phyloP scores from a whole-genome alignment of 1,284 basidiomycete genomes.

The Cutaneotrichosporon arboriforme region DNA sequence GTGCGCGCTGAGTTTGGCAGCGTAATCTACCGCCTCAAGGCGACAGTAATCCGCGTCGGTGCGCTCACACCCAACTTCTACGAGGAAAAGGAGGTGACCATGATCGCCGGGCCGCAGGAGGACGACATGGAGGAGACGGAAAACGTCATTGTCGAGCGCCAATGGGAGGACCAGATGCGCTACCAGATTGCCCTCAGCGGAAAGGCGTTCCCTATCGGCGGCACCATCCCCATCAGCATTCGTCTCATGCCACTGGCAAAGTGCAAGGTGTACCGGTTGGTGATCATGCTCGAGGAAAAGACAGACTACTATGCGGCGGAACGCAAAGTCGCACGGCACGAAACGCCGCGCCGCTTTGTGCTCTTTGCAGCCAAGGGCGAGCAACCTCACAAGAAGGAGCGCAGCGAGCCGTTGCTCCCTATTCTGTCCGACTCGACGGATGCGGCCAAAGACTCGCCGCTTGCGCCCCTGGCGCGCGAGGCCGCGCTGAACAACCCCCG shows the following conservation, averaged over 20 bases:
- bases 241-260: conserved; percentile 80
- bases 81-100: conserved; percentile 65
- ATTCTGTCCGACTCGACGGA: conserved; percentile 51
- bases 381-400: conserved; percentile 43
- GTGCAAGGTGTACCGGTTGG: conserved; percentile 72
- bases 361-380: conserved; percentile 63
- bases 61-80: conserved; percentile 70
- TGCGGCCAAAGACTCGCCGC: conserved; percentile 48
- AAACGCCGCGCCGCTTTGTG: conserved; percentile 61
- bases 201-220: conserved; percentile 75
- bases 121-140: conserved; percentile 74
- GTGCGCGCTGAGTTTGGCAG: conserved; percentile 73
- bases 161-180: conserved; percentile 88
- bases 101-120: conserved; percentile 71
- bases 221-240: conserved; percentile 72
- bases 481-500: conserved; percentile 41
- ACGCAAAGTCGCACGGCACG: conserved; percentile 67
- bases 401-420: conserved; percentile 52
- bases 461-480: conserved; percentile 44
- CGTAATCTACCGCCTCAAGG: conserved; percentile 74
- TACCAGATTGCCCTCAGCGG: conserved; percentile 70
- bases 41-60: conserved; percentile 75
- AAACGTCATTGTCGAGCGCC: conserved; percentile 76
- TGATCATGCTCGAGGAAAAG: conserved; percentile 76
- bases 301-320: conserved; percentile 71